Evolutionary conservation across 129 eudicot genomes (phyloP), one percentile per base, ranked within the genome.

Genomic region (Oenanthe sinensis): DNA sequence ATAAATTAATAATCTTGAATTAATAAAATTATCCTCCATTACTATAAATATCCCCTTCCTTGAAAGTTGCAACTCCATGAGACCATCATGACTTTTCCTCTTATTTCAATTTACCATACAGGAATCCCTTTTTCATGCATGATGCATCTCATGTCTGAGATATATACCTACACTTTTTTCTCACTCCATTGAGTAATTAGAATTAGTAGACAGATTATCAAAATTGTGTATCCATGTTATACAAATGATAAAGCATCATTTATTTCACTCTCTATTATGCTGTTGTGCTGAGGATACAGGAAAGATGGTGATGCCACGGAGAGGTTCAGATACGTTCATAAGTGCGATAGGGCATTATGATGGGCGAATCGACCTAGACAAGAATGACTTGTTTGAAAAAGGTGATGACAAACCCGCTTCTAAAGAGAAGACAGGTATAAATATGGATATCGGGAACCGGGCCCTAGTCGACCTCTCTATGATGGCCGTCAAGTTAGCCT

Each of bases 321-420:
- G 98, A 85, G 93, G 86, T 22, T 82, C 98, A 0, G 87, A 87
- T 58, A 88, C 88, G 26, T 94, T 88, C 83, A 90, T 94, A 48
- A 94, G 98, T 77, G 86, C 87, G 62, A 94, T 94, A 44, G 98
- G 98, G 73, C 96, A 91, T 81, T 77, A 91, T 78, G 97, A 95
- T 82, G 88, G 89, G 28, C 90, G 98, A 22, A 83, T 95, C 58
- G 86, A 88, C 77, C 83, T 94, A 33, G 81, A 71, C 36, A 77
- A 83, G 48, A 72, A 40, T 20, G 83, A 84, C 77, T 71, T 43
- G 44, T 71, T 85, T 10, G 72, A n/a, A 70, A 80, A 73, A 37
- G 54, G 36, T 70, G 37, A 30, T 22, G 62, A 80, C 26, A 74
- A 36, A 45, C 11, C 79, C n/a, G 79, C 49, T 30, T 70, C 71